phyloP scores from a whole-genome alignment of 2,329 filamentous ascomycete species.

The Fusarium equiseti region DNA sequence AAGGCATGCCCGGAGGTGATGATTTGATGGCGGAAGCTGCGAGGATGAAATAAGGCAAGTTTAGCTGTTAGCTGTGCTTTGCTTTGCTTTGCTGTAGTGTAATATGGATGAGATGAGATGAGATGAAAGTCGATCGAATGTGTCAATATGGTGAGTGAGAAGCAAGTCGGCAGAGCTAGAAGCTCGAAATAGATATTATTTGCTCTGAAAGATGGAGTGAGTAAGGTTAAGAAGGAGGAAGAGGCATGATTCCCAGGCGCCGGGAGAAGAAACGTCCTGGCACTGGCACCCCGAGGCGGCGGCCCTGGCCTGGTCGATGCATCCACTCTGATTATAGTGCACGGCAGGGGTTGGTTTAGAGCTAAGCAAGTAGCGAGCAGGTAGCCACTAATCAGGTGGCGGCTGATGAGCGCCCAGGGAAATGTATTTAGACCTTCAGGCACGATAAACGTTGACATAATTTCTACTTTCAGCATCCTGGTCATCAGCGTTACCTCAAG shows the following conservation, averaged over 20 bases:
- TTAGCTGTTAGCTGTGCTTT: neutral
- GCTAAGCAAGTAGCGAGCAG: slow-evolving; percentile 33
- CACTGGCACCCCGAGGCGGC: slow-evolving; percentile 54
- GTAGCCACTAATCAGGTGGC: slow-evolving; percentile 45
- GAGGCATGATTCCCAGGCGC: slow-evolving; percentile 52
- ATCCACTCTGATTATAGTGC: slow-evolving; percentile 51
- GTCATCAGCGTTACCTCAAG: slow-evolving; percentile 51
- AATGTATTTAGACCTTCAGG: neutral
- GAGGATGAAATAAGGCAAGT: slow-evolving; percentile 33
- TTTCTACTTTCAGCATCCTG: slow-evolving; percentile 51
- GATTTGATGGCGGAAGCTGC: slow-evolving; percentile 39
- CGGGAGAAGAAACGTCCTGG: slow-evolving; percentile 56
- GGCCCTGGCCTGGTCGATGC: slow-evolving; percentile 53
- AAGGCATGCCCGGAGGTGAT: slow-evolving; percentile 50
- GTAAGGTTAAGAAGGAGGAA: slow-evolving; percentile 53
- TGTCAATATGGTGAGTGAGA: slow-evolving; percentile 2
- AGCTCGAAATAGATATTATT: slow-evolving; percentile 45
- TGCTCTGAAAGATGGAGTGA: slow-evolving; percentile 49
- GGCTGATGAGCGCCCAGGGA: slow-evolving; percentile 15
- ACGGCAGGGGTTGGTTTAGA: slow-evolving; percentile 53
- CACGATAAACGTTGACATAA: slow-evolving; percentile 45
- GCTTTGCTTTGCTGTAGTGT: neutral
- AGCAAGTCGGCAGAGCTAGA: slow-evolving; percentile 27
- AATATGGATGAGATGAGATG: neutral
- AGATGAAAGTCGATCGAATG: slow-evolving; percentile 6